A percentile compares a stretch with the other conserved stretches of the same genome.
Conservation (phyloP, 331 rosid species). For the Rosa hybrid region DNA sequence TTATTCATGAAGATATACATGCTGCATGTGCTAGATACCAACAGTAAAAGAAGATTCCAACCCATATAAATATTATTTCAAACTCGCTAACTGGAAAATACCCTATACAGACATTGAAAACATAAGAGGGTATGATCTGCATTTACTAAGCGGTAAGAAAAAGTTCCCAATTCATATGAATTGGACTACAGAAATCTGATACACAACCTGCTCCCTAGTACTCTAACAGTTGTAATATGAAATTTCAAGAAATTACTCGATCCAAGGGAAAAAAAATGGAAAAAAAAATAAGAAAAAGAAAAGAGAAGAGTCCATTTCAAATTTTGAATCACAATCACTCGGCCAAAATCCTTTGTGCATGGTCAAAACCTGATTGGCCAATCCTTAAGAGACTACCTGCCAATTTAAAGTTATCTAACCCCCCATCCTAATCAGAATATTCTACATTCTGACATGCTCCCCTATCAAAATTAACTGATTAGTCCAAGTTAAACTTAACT, state of each 20-base stretch:
- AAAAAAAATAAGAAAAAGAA: too few relatives aligned
- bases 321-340: background rate
- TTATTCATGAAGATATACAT: conserved; percentile 22
- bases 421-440: conserved; percentile 13
- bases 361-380: background rate
- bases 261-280: background rate
- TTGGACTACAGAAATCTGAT: background rate
- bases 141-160: conserved; percentile 5
- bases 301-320: too few relatives aligned
- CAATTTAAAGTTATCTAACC: conserved; percentile 8
- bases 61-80: background rate
- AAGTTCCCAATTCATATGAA: background rate
- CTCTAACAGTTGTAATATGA: background rate
- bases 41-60: conserved; percentile 19
- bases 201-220: background rate
- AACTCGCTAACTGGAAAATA: conserved; percentile 21
- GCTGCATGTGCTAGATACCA: conserved; percentile 13
- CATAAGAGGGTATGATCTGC: conserved; percentile 15
- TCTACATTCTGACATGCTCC: background rate
- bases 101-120: background rate
- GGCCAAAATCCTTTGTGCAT: background rate
- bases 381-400: background rate
- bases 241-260: background rate
- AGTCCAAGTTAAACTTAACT: background rate
- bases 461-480: background rate